Conservation (phyloP, 1,284 basidiomycete genomes). For the Exobasidium rhododendri region DNA sequence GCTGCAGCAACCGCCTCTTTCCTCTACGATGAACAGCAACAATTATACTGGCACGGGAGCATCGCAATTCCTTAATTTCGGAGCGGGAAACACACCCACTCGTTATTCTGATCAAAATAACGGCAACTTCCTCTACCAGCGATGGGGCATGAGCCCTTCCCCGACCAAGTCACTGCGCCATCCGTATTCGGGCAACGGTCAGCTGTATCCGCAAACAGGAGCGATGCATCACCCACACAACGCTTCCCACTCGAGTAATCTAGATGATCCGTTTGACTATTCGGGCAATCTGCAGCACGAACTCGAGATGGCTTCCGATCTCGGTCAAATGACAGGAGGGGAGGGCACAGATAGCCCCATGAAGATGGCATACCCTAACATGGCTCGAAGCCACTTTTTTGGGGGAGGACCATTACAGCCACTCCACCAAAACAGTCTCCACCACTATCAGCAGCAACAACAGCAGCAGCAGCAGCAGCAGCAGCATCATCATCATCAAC, state of each 20-base stretch:
- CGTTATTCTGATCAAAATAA: slow-evolving; percentile 1
- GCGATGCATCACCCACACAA: not conserved
- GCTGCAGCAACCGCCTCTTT: not conserved
- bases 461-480: not conserved
- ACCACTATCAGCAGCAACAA: not conserved
- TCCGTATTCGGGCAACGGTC: not conserved
- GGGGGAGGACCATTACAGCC: not conserved
- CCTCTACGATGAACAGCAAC: not conserved
- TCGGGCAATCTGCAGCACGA: slow-evolving; percentile 19
- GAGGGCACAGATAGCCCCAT: not conserved
- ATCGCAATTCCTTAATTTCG: not conserved
- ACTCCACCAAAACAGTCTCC: not conserved
- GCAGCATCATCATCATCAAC: not conserved
- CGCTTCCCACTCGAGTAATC: slow-evolving; percentile 4
- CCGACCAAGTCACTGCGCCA: not conserved
- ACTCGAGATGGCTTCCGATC: slow-evolving; percentile 9
- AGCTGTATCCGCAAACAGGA: not conserved
- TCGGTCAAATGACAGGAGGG: not conserved
- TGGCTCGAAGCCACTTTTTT: not conserved
- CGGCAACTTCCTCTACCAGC: not conserved
- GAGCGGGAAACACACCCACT: slow-evolving; percentile 3
- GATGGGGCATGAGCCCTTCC: slow-evolving; percentile 12
- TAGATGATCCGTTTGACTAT: slow-evolving; percentile 25
- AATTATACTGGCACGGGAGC: not conserved
- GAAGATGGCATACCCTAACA: not conserved